A percentile compares a stretch with the other conserved stretches of the same genome.
Evolutionary conservation across 257 asterid genomes (phyloP).

Genomic region (Ilex aquifolium): DNA sequence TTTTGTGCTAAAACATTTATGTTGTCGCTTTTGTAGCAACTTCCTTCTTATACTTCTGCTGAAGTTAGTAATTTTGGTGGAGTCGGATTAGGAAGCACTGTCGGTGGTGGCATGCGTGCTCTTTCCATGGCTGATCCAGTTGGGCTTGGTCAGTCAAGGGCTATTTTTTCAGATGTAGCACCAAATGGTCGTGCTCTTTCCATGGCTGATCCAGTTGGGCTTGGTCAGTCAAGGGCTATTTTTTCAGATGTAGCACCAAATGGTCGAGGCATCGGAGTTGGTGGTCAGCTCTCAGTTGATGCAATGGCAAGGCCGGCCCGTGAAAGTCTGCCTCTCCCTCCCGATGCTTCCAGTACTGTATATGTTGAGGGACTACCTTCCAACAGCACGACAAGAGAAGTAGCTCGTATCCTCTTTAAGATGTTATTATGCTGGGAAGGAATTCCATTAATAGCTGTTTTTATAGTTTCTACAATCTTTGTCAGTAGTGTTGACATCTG

Average conservation of each 20-base stretch:
- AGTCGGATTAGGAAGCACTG: constrained; percentile 26
- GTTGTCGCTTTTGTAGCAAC: constrained; percentile 27
- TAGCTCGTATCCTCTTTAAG: constrained; percentile 50
- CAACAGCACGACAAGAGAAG: constrained; percentile 44
- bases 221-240: constrained; percentile 22
- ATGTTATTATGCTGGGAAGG: constrained; percentile 1
- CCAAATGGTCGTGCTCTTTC: constrained; percentile 34
- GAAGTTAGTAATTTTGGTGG: constrained; percentile 28
- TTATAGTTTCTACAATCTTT: not conserved
- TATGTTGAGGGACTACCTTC: constrained; percentile 58
- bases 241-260: constrained; percentile 28
- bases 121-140: constrained; percentile 25
- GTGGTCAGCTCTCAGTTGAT: constrained; percentile 28
- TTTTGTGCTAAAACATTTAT: constrained; percentile 6
- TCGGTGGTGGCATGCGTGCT: constrained; percentile 26
- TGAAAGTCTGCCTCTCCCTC: constrained; percentile 43
- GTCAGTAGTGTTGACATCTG: not conserved
- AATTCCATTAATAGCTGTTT: not conserved
- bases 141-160: constrained; percentile 22
- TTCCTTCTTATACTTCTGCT: constrained; percentile 29
- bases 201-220: constrained; percentile 22
- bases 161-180: constrained; percentile 23
- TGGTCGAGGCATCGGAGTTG: constrained; percentile 29
- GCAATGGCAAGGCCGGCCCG: constrained; percentile 28
- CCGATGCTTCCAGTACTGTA: constrained; percentile 52